phyloP scores from a whole-genome alignment of 495 filamentous ascomycete genomes.

The Lophiostoma macrostomum region DNA sequence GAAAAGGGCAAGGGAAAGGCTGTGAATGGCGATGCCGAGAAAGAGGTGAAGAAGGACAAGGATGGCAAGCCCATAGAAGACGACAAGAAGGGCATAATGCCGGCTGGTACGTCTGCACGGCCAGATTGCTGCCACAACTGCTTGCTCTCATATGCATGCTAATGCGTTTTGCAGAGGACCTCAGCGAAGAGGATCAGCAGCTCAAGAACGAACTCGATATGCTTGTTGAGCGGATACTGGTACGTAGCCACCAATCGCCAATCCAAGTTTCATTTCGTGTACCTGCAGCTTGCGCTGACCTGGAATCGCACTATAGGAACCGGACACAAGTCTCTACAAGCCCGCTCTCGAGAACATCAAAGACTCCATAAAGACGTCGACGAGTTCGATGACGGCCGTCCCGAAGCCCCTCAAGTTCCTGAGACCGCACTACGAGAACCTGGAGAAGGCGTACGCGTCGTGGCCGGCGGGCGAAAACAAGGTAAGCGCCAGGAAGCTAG shows the following conservation, averaged over 20 bases:
- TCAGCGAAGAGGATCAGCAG: slow-evolving; percentile 96
- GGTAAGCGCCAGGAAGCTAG: slow-evolving; percentile 41
- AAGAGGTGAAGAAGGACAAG: slow-evolving; percentile 64
- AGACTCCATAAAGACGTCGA: slow-evolving; percentile 96
- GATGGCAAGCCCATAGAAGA: slow-evolving; percentile 65
- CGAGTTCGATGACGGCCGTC: slow-evolving; percentile 97
- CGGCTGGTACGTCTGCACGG: slow-evolving; percentile 39
- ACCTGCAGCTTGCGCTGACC: slow-evolving; percentile 18
- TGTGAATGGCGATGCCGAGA: slow-evolving; percentile 59
- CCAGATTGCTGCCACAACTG: too few species aligned
- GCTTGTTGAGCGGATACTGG: slow-evolving; percentile 92
- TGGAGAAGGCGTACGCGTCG: slow-evolving; percentile 80
- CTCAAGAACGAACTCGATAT: slow-evolving; percentile 98
- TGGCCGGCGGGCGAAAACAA: slow-evolving; percentile 84
- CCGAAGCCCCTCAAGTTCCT: slow-evolving; percentile 98
- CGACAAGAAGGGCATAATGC: slow-evolving; percentile 57
- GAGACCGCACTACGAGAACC: slow-evolving; percentile 85
- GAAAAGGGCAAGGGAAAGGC: slow-evolving; percentile 86
- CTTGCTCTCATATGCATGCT: slow-evolving; percentile 12
- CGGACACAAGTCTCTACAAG: slow-evolving; percentile 82
- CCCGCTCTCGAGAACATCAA: slow-evolving; percentile 93
- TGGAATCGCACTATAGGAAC: slow-evolving; percentile 58
- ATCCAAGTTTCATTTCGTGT: slow-evolving; percentile 1
- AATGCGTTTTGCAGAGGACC: slow-evolving; percentile 62
- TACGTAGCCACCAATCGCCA: slow-evolving; percentile 45